Base-by-base conservation (phyloP, 1,139 yeast species). In the Zygosaccharomyces pseudobailii region DNA sequence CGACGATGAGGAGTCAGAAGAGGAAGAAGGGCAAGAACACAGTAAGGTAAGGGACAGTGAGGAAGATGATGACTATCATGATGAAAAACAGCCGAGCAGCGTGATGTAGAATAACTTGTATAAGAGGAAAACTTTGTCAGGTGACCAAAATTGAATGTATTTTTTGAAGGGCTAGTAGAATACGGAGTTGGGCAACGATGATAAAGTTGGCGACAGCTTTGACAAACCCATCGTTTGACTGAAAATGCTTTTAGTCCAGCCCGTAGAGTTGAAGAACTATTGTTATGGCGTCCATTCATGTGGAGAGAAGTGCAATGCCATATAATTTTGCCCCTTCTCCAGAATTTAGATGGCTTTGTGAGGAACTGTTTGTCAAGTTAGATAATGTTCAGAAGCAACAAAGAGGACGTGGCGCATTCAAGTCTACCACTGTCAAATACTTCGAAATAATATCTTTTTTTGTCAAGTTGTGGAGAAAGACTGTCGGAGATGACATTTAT, bases 401-500 rank as follows among this genome's bases (percentile, higher is more conserved):
- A 7, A 51, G 49, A 19, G 40, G 48, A 42, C 40, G 37, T 46
- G 42, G 49, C 8, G 49, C 55, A 7, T 24, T 40, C 19, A 61
- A 59, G 41, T 54, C 65, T 10, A 36, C 52, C 9, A 46, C 54
- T 13, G 44, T 51, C 5, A 51, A 53, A 32, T 54, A 56, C 35
- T 48, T 51, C 25, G 62, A 61, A 40, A 50, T 55, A 7, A 57
- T 62, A 2, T 37, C 54, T 3, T 49, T 56, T 35, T 90, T 87
- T 62, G 71, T 86, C 40, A 64, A 69, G 3, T 68, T 75, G 22
- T 89, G 89, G 83, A 71, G 82, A 47, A 68, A 70, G 10, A 78
- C 79, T 28, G 84, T 87, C 3, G 96, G 96, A 0, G 64, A 72
- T 28, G 82, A 89, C 62, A 73, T 88, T 4, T 82, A 75, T 56